Base-by-base conservation (phyloP, 495 filamentous ascomycete species). In the Apiosordaria backusii region DNA sequence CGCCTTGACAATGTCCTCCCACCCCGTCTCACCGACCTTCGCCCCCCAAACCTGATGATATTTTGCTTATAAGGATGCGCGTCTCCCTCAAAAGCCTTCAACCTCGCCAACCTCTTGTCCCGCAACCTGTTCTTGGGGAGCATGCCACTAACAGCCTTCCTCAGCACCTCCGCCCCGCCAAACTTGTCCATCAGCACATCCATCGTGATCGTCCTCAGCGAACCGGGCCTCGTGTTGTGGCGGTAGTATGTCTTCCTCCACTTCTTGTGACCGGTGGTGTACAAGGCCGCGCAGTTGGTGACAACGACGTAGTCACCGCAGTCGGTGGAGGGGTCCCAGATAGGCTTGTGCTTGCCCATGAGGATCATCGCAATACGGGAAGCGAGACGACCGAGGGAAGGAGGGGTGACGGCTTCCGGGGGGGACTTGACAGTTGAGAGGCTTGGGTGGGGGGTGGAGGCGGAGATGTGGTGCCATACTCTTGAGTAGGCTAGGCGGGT, bases 321-420 rank as follows among this genome's bases (percentile, higher is more conserved):
- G 84, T 99, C 95, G 63, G 95, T 97, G 66, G 89, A 87, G 21
- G 92, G 96, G 77, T 98, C 91, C 80, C 88, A 99, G 81, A 97
- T 98, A 16, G 95, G 95, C 80, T 99, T 99, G 85, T 98, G 89
- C 84, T 99, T 99, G 79, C 95, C 95, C 95, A 98, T 98, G 24
- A 99, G 88, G 65, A 90, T 83, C 67, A 90, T 84, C 70, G 95
- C 94, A 78, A 99, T 98, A 64, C 88, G 89, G 57, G 91, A 91
- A 61, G 95, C 95, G 29, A 99, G 84, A 18, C 95, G 93, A 63
- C 95, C 95, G 26, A 98, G 89, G 21, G 91, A 83, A 3, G 86
- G 85, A 4, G 84, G 85, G 69, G 85, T 85, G 72, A 88, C 77
- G 77, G 83, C 77, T 61, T 84, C 83, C 66, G 84, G 80, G 52